A percentile compares a stretch with the other conserved stretches of the same genome.
Conservation (phyloP, 768 basidiomycete genomes). For the Boletus sp. region DNA sequence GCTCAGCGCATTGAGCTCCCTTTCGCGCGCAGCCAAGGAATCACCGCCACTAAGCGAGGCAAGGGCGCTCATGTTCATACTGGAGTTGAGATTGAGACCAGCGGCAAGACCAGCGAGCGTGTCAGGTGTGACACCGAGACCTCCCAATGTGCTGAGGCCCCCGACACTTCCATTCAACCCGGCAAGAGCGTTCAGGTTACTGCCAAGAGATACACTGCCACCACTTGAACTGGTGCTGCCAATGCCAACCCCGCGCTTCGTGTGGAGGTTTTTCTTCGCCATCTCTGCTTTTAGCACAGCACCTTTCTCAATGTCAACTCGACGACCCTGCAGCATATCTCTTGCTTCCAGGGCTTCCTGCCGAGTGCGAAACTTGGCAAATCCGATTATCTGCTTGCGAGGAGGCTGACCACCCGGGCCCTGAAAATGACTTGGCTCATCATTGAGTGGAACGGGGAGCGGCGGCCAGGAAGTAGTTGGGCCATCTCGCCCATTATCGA, state of each 20-base stretch:
- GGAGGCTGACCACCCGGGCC: conserved; percentile 45
- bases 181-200: conserved; percentile 22
- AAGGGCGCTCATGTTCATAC: conserved; percentile 27
- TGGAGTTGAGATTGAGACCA: conserved; percentile 30
- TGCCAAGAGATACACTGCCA: conserved; percentile 30
- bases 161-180: conserved; percentile 28
- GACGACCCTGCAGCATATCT: conserved; percentile 83
- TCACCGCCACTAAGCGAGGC: conserved; percentile 23
- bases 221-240: conserved; percentile 35
- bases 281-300: conserved; percentile 96
- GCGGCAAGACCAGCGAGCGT: conserved; percentile 28
- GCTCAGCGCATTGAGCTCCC: conserved; percentile 46
- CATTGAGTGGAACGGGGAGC: conserved; percentile 31
- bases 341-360: conserved; percentile 85
- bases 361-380: conserved; percentile 90
- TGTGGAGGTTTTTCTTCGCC: conserved; percentile 99
- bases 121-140: conserved; percentile 29
- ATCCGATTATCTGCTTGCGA: conserved; percentile 96
- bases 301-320: conserved; percentile 92
- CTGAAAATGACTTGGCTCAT: conserved; percentile 35
- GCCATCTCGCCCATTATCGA: conserved; percentile 74
- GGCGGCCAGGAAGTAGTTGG: conserved; percentile 67
- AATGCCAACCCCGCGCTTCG: conserved; percentile 85
- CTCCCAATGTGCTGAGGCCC: conserved; percentile 26
- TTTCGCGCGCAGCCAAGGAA: conserved; percentile 42